Conservation (phyloP, 192 early-diverging fungal genomes). For the Rhizophlyctis rosea region DNA sequence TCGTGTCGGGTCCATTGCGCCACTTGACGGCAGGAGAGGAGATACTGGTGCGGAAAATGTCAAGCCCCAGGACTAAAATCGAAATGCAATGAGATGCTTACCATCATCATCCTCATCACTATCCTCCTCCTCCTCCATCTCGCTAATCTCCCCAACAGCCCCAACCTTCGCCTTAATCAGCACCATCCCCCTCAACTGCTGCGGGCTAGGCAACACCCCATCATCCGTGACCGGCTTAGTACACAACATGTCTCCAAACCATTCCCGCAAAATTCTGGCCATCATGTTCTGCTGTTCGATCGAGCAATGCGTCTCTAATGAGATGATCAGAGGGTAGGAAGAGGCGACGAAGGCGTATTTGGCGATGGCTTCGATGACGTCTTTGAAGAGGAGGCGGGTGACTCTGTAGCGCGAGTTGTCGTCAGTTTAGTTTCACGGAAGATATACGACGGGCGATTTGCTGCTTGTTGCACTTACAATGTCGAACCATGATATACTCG, state of each 20-base stretch:
- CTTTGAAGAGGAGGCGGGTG: conserved; percentile 73
- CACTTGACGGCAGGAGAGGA: no score
- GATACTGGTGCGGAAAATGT: no score
- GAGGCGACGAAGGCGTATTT: conserved; percentile 84
- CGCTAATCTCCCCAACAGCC: not conserved
- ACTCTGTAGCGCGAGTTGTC: conserved; percentile 42
- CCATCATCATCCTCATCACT: not conserved
- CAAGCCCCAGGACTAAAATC: no score
- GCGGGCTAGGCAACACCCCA: conserved; percentile 66
- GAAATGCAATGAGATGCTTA: no score
- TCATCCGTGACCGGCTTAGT: conserved; percentile 37
- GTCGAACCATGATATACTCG: conserved; percentile 83
- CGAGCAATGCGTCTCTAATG: conserved; percentile 80
- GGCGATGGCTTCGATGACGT: conserved; percentile 77
- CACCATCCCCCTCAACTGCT: conserved; percentile 64
- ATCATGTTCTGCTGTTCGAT: conserved; percentile 70
- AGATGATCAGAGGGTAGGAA: conserved; percentile 79
- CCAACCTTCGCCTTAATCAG: conserved; percentile 58
- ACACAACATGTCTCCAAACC: conserved; percentile 68
- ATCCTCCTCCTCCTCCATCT: not conserved
- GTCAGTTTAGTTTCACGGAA: not conserved
- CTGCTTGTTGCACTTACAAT: conserved; percentile 53
- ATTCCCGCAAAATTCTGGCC: conserved; percentile 64
- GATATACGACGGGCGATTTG: not conserved
- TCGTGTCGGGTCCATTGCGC: no score